These are phyloP conservation scores for Cyberlindnera subsufficiens DNA, from an alignment of 805 yeast species.

Conservation along the genomic window DNA sequence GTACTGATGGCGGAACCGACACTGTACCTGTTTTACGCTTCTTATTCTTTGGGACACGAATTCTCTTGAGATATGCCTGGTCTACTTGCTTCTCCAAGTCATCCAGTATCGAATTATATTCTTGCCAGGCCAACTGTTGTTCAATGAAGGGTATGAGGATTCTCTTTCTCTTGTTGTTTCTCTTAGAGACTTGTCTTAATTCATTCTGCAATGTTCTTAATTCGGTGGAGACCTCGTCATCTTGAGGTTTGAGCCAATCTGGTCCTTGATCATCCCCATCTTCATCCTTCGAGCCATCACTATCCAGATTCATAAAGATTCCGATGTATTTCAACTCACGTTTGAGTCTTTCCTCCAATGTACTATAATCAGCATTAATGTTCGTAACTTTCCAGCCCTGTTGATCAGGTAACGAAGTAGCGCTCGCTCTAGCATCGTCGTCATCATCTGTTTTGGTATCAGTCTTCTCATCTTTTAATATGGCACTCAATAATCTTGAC, in stretches of 20 bases:
- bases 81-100: constrained; percentile 96
- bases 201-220: constrained; percentile 67
- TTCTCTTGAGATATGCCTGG: constrained; percentile 81
- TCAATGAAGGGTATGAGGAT: constrained; percentile 67
- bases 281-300: constrained; percentile 13
- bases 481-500: constrained; percentile 75
- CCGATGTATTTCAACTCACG: constrained; percentile 89
- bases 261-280: constrained; percentile 28
- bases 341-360: constrained; percentile 82
- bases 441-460: constrained; percentile 18
- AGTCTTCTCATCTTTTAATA: constrained; percentile 40
- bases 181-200: constrained; percentile 50
- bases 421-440: constrained; percentile 20
- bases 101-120: constrained; percentile 81
- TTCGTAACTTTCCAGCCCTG: constrained; percentile 43
- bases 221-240: constrained; percentile 89
- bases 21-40: constrained; percentile 28
- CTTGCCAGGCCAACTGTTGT: constrained; percentile 92
- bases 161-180: constrained; percentile 65
- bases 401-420: constrained; percentile 31
- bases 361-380: constrained; percentile 57
- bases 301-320: constrained; percentile 58
- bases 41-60: constrained; percentile 58
- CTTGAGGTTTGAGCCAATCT: constrained; percentile 78
- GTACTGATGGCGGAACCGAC: constrained; percentile 25